These are phyloP conservation scores for Auricularia sp. DNA, from an alignment of 768 basidiomycete genomes.

Conservation along the genomic window DNA sequence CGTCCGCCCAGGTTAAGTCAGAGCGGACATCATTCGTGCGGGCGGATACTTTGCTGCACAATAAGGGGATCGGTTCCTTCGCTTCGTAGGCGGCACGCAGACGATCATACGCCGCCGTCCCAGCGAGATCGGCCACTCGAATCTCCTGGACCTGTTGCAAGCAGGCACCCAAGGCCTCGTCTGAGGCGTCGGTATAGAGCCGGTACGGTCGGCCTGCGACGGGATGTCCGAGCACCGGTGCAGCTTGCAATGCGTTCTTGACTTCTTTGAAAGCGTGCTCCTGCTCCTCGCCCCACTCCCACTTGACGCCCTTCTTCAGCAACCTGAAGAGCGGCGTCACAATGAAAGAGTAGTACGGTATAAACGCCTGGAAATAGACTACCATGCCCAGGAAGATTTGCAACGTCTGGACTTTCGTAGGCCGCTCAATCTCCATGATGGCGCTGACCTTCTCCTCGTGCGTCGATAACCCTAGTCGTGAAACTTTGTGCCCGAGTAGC, in stretches of 20 bases:
- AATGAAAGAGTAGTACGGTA: constrained; percentile 25
- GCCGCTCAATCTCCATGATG: constrained; percentile 20
- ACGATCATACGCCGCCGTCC: constrained; percentile 13
- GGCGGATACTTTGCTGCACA: constrained; percentile 5
- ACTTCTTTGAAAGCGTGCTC: constrained; percentile 19
- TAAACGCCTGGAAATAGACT: constrained; percentile 28
- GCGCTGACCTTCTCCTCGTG: constrained; percentile 29
- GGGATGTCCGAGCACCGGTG: constrained; percentile 26
- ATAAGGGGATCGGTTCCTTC: constrained; percentile 3
- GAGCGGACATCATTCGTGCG: constrained; percentile 21
- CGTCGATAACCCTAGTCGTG: constrained; percentile 25
- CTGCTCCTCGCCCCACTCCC: constrained; percentile 18
- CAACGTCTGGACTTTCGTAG: constrained; percentile 17
- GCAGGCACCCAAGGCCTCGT: constrained; percentile 21
- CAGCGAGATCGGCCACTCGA: constrained; percentile 13
- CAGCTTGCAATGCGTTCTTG: constrained; percentile 21
- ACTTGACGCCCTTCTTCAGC: constrained; percentile 19
- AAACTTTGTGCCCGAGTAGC: constrained; percentile 16
- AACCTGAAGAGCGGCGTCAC: constrained; percentile 26
- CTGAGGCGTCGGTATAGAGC: constrained; percentile 10
- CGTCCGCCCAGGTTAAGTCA: constrained; percentile 14
- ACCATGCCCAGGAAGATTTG: constrained; percentile 30
- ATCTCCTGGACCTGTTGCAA: constrained; percentile 21
- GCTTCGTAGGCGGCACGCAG: constrained; percentile 8
- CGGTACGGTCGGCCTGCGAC: constrained; percentile 22